Base-by-base conservation (phyloP, 441 rosid species). In the Cnidoscolus chayamansa region DNA sequence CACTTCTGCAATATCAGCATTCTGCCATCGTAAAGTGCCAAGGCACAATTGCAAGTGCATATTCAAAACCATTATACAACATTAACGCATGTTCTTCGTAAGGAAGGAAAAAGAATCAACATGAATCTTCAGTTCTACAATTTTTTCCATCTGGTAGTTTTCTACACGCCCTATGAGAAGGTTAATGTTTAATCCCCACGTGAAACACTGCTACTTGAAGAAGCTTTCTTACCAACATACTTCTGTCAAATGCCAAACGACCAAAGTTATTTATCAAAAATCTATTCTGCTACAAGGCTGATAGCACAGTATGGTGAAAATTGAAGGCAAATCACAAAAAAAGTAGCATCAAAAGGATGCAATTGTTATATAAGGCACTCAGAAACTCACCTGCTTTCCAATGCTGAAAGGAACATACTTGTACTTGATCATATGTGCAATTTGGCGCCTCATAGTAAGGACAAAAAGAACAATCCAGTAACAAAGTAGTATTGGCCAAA, bases 371-470 rank as follows among this genome's bases (percentile, higher is more conserved):
- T 70, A 45, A 19, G 45, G 45, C 43, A 35, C 20, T 32, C 7
- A 40, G 32, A 63, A 57, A 68, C 74, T 80, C 69, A 92, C 97
- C 97, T 93, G 97, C 77, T 93, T 93, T 68, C 98, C 98, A 19
- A 88, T 19, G 80, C 67, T 93, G 78, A 93, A 82, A 31, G 98
- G 98, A 63, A 93, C 76, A 78, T 93, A 93, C 72, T 89, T 91
- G 94, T 87, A 60, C 6, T 40, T 40, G 45, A 40, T 40, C 45
- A 40, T 40, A 40, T 40, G 45, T 40, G 45, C 45, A 40, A 93
- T 89, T 66, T 91, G 98, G 70, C 96, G 95, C 76, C 97, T 91
- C 98, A 91, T 93, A 19, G 97, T 93, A 56, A 91, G 93, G 81
- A 84, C 79, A 75, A 89, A 89, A 59, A 93, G 94, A 74, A 89